Conservation (phyloP, 805 yeast species). For the Candida maltosa region DNA sequence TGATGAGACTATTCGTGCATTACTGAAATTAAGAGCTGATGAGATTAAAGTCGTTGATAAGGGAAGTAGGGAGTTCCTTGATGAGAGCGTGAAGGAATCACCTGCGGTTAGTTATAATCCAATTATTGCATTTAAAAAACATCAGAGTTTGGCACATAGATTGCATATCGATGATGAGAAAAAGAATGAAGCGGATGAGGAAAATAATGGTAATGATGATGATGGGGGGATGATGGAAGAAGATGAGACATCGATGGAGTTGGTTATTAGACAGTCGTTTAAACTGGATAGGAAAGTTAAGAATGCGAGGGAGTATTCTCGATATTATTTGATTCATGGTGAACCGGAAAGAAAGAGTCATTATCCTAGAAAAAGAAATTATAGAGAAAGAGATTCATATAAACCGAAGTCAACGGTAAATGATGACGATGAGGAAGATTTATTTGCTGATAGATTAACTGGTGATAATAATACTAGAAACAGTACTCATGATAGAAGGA, state of each 20-base stretch:
- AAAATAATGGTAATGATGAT: conserved; percentile 4
- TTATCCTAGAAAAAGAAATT: conserved; percentile 10
- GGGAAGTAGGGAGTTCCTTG: conserved; percentile 7
- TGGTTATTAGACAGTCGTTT: conserved; percentile 49
- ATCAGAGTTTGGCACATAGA: conserved; percentile 26
- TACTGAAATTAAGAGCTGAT: conserved; percentile 25
- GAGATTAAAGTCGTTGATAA: conserved; percentile 3
- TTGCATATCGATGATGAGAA: conserved; percentile 18
- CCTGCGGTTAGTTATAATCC: conserved; percentile 39
- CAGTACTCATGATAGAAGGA: neutral
- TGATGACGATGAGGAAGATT: conserved; percentile 27
- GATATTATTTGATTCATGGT: conserved; percentile 68
- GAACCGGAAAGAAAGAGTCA: conserved; percentile 53
- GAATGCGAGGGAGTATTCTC: conserved; percentile 54
- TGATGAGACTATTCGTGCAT: conserved; percentile 36
- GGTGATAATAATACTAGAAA: conserved; percentile 3
- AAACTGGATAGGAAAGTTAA: conserved; percentile 53
- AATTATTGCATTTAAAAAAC: conserved; percentile 29
- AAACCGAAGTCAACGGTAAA: conserved; percentile 8
- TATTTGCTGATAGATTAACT: conserved; percentile 28
- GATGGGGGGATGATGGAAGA: conserved; percentile 29
- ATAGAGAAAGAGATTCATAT: conserved; percentile 10
- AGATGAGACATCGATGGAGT: conserved; percentile 32
- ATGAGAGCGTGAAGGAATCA: conserved; percentile 31
- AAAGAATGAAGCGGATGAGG: conserved; percentile 5